Percentiles rank a stretch among this genome's conserved stretches.
These are phyloP conservation scores for Pseudopyrenochaeta lycopersici DNA, from an alignment of 2,329 filamentous ascomycete species.

Conservation along the genomic window DNA sequence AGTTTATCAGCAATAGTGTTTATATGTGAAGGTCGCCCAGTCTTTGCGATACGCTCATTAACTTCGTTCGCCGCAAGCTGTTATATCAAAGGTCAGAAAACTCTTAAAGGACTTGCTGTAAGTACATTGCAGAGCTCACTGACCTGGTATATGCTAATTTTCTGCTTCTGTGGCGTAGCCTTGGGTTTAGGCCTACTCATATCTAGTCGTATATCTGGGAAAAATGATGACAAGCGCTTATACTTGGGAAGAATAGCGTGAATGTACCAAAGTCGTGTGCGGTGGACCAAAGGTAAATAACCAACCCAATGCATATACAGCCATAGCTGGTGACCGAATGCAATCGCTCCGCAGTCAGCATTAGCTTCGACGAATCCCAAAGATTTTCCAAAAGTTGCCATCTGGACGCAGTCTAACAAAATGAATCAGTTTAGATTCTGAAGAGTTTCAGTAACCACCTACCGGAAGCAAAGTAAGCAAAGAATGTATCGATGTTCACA, in stretches of 20 bases:
- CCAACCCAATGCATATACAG: neutral
- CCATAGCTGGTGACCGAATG: neutral
- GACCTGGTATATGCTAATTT: neutral
- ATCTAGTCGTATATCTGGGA: neutral
- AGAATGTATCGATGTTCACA: neutral
- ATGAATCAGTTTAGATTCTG: neutral
- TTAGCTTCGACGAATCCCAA: neutral
- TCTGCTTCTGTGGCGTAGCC: neutral
- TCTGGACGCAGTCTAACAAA: neutral
- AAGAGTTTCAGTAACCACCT: neutral
- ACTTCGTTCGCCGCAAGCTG: neutral
- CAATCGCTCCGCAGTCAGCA: neutral
- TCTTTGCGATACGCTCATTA: neutral
- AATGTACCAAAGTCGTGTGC: neutral
- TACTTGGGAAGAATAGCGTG: neutral
- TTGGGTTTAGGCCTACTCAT: neutral
- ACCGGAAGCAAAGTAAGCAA: neutral
- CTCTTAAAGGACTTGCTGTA: neutral
- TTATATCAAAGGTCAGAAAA: neutral
- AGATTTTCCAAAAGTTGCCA: neutral
- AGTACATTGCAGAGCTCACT: neutral
- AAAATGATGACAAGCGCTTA: neutral
- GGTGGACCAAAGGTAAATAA: neutral
- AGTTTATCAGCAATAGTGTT: neutral
- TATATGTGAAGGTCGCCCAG: neutral